A percentile compares a stretch with the other conserved stretches of the same genome.
phyloP scores from a whole-genome alignment of 352 stramenopile genomes.

The Phytophthora citrophthora region DNA sequence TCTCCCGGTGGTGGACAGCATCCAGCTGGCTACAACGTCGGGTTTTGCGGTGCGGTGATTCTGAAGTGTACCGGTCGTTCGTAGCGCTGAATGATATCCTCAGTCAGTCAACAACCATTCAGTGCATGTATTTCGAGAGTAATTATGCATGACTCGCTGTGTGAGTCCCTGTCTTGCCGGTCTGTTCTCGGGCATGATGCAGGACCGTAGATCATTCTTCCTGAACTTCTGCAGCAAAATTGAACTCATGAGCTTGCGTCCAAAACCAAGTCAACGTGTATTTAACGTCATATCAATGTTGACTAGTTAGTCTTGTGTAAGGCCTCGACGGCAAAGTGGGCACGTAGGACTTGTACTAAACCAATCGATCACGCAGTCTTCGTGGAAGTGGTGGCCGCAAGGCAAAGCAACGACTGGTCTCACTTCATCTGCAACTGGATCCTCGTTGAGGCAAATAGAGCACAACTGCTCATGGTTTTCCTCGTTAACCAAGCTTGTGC shows the following conservation, averaged over 20 bases:
- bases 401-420: slow-evolving; percentile 47
- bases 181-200: too few relatives aligned
- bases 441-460: slow-evolving; percentile 61
- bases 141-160: too few relatives aligned
- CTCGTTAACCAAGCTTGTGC: neutral
- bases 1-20: slow-evolving; percentile 20
- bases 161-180: too few relatives aligned
- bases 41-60: slow-evolving; percentile 28
- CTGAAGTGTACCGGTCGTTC: slow-evolving; percentile 21
- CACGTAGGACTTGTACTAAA: slow-evolving; percentile 67
- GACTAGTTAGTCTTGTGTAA: slow-evolving; percentile 1
- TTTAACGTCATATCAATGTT: neutral
- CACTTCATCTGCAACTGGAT: slow-evolving; percentile 27
- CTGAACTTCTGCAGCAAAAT: too few relatives aligned
- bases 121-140: too few relatives aligned
- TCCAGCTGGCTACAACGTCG: slow-evolving; percentile 24
- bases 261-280: too few relatives aligned
- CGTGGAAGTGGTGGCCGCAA: slow-evolving; percentile 67
- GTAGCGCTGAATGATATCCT: slow-evolving; percentile 12
- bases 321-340: slow-evolving; percentile 52
- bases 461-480: slow-evolving; percentile 29
- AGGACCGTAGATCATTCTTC: too few relatives aligned
- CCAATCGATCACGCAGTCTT: slow-evolving; percentile 78
- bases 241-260: too few relatives aligned
- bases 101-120: too few relatives aligned